Conservation (phyloP, 352 stramenopile genomes). For the Aphanomyces stellatus region DNA sequence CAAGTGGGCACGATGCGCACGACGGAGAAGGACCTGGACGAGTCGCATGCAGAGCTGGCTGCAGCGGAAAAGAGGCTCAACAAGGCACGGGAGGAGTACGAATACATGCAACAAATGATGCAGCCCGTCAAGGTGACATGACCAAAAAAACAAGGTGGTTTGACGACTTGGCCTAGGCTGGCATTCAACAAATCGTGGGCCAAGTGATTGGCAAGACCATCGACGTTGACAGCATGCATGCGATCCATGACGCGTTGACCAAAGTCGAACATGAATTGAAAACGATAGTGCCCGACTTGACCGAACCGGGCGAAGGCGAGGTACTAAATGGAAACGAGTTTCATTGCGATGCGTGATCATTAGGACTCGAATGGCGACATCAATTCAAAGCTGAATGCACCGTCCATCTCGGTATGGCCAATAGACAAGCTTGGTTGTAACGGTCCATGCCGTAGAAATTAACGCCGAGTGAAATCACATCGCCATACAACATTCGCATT, state of each 20-base stretch:
- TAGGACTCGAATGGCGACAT: not conserved
- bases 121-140: slow-evolving; percentile 65
- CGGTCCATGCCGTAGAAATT: not conserved
- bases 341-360: too few relatives aligned
- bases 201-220: slow-evolving; percentile 63
- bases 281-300: not conserved
- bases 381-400: not conserved
- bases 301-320: not conserved
- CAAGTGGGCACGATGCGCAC: slow-evolving; percentile 21
- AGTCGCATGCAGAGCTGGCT: not conserved
- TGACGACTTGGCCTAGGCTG: slow-evolving; percentile 40
- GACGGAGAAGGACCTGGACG: not conserved
- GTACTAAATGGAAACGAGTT: too few relatives aligned
- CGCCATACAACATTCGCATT: slow-evolving; percentile 68
- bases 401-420: not conserved
- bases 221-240: slow-evolving; percentile 53
- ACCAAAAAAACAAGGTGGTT: slow-evolving; percentile 3
- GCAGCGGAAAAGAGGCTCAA: slow-evolving; percentile 38
- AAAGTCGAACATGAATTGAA: not conserved
- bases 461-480: slow-evolving; percentile 36
- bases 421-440: not conserved
- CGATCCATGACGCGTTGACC: slow-evolving; percentile 42
- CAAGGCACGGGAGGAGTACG: slow-evolving; percentile 73
- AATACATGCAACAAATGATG: slow-evolving; percentile 72
- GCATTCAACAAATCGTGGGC: slow-evolving; percentile 69